Conservation (phyloP, 345 rosid genomes). For the Eutrema japonicum region DNA sequence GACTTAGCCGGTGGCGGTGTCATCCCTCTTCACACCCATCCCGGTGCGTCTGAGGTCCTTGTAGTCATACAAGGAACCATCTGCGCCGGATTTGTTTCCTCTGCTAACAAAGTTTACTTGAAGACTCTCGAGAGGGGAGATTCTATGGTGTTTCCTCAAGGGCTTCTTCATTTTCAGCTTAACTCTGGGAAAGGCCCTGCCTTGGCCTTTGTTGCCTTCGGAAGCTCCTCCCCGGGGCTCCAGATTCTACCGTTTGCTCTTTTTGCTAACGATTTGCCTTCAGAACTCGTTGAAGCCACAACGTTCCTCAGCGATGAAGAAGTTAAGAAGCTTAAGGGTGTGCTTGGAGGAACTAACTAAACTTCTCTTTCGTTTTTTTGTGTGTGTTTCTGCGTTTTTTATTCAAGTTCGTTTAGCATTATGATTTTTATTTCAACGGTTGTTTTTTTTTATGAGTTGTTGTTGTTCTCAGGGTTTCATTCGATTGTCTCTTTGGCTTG, state of each 20-base stretch:
- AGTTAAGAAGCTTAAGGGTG: conserved; percentile 83
- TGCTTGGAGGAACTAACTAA: conserved; percentile 84
- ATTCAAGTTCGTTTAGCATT: conserved; percentile 30
- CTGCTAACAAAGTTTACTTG: conserved; percentile 63
- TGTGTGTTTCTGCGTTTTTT: neutral
- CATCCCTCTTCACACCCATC: conserved; percentile 84
- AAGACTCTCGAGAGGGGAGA: conserved; percentile 62
- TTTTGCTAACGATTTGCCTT: conserved; percentile 65
- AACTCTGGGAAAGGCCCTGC: conserved; percentile 56
- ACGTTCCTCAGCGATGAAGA: conserved; percentile 72
- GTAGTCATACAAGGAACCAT: conserved; percentile 61
- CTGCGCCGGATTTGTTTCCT: conserved; percentile 80
- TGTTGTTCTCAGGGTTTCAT: conserved; percentile 11
- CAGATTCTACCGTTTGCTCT: conserved; percentile 74
- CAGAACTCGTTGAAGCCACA: conserved; percentile 53
- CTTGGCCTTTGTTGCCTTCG: conserved; percentile 63
- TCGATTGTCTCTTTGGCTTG: conserved; percentile 11
- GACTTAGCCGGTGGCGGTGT: conserved; percentile 78
- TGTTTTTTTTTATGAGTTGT: conserved; percentile 5
- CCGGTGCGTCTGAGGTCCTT: conserved; percentile 67
- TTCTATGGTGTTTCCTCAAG: conserved; percentile 77
- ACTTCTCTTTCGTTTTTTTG: conserved; percentile 2
- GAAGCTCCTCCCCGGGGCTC: conserved; percentile 74
- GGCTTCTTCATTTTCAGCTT: conserved; percentile 75
- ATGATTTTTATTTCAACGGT: neutral